These are phyloP conservation scores for Stellera chamaejasme DNA, from an alignment of 345 rosid genomes.

Conservation along the genomic window DNA sequence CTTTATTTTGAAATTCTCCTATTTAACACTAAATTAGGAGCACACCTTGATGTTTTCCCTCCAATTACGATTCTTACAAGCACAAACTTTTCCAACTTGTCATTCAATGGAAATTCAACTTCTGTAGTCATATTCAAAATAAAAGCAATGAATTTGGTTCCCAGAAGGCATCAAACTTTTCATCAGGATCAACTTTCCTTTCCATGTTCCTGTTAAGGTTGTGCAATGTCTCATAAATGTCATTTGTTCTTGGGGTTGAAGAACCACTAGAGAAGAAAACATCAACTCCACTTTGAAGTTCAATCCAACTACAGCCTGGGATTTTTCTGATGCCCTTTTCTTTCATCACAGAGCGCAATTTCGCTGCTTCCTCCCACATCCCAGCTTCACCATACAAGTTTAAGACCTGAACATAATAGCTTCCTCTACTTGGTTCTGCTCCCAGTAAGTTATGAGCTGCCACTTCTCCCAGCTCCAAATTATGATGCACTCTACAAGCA, in stretches of 20 bases:
- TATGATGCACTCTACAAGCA: conserved; percentile 48
- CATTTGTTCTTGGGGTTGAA: conserved; percentile 29
- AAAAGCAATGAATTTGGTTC: too few species aligned
- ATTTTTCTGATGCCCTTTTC: conserved; percentile 57
- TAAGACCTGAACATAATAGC: conserved; percentile 56
- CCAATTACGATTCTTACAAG: too few species aligned
- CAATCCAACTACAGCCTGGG: conserved; percentile 87
- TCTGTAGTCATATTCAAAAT: too few species aligned
- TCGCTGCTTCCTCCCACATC: conserved; percentile 49
- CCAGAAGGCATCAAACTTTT: conserved; percentile 10
- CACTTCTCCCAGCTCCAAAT: conserved; percentile 52
- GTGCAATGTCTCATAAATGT: conserved; percentile 34
- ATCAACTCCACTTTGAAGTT: conserved; percentile 29
- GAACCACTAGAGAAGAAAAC: conserved; percentile 58
- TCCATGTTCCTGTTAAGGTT: conserved; percentile 33
- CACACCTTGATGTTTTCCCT: too few species aligned
- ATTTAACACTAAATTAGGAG: too few species aligned
- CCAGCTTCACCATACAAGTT: conserved; percentile 63
- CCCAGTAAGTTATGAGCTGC: conserved; percentile 48
- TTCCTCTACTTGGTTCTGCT: conserved; percentile 46
- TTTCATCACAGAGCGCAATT: conserved; percentile 46
- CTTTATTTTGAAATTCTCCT: too few species aligned
- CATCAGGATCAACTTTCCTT: conserved; percentile 18
- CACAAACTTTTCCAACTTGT: too few species aligned
- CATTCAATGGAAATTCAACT: too few species aligned